A percentile compares a stretch with the other conserved stretches of the same genome.
Evolutionary conservation across 768 basidiomycete species (phyloP).

Genomic region (Psilocybe cyanescens): DNA sequence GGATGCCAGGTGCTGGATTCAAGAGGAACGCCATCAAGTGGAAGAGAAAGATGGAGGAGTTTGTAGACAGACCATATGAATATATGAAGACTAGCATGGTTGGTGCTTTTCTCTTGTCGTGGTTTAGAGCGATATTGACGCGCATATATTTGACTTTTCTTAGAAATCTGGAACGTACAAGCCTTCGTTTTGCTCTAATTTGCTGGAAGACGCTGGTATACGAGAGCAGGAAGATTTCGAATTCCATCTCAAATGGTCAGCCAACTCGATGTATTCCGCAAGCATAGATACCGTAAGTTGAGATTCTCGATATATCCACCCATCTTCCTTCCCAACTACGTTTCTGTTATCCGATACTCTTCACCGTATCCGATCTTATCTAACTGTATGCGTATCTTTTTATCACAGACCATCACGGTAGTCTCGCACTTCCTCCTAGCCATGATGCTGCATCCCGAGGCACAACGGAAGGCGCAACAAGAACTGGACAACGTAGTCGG

Average conservation of each 20-base stretch:
- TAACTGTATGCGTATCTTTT: not conserved
- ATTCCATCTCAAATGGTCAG: conserved; percentile 78
- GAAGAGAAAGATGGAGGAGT: conserved; percentile 68
- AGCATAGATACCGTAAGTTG: conserved; percentile 65
- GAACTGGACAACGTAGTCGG: conserved; percentile 70
- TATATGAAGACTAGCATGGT: conserved; percentile 64
- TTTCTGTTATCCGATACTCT: not conserved
- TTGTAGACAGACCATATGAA: conserved; percentile 65
- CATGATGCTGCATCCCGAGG: conserved; percentile 65
- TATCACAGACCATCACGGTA: conserved; percentile 52
- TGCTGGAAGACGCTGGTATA: conserved; percentile 53
- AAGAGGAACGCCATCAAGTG: conserved; percentile 60
- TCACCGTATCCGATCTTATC: too few species aligned
- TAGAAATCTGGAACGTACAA: conserved; percentile 46
- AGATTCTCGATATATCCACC: not conserved
- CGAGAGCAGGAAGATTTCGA: conserved; percentile 47
- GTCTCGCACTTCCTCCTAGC: conserved; percentile 61
- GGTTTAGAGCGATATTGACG: conserved; percentile 1
- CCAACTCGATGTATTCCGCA: conserved; percentile 81
- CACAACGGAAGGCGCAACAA: conserved; percentile 58
- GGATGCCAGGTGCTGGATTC: conserved; percentile 74
- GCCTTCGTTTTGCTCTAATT: conserved; percentile 50
- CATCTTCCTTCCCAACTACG: not conserved
- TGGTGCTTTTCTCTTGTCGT: conserved; percentile 17
- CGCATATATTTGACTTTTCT: conserved; percentile 14